A percentile compares a stretch with the other conserved stretches of the same genome.
Evolutionary conservation across 257 asterid species (phyloP).

Genomic region (Cruciata laevipes): DNA sequence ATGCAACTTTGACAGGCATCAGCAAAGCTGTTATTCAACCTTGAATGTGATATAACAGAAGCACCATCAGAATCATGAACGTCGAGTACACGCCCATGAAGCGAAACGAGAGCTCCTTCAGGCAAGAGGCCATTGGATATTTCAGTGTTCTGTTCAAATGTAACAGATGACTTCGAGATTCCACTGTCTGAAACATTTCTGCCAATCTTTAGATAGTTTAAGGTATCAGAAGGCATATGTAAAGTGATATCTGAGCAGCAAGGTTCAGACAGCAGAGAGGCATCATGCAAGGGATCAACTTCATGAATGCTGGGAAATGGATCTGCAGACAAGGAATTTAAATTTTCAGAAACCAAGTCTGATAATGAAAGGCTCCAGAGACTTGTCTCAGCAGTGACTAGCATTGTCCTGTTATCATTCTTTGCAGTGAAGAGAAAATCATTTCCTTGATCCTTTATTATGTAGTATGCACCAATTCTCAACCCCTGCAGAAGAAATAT

Average conservation of each 20-base stretch:
- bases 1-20: slow-evolving; percentile 39
- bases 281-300: slow-evolving; percentile 21
- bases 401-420: slow-evolving; percentile 29
- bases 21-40: slow-evolving; percentile 8
- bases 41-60: slow-evolving; percentile 29
- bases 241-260: slow-evolving; percentile 40
- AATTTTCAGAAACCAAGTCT: slow-evolving; percentile 29
- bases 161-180: slow-evolving; percentile 21
- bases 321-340: slow-evolving; percentile 25
- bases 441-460: slow-evolving; percentile 44
- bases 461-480: slow-evolving; percentile 58
- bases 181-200: slow-evolving; percentile 18
- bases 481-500: slow-evolving; percentile 43
- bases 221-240: slow-evolving; percentile 37
- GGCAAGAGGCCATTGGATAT: slow-evolving; percentile 39
- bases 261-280: slow-evolving; percentile 19
- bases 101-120: slow-evolving; percentile 55
- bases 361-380: slow-evolving; percentile 53
- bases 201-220: slow-evolving; percentile 37
- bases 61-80: slow-evolving; percentile 41
- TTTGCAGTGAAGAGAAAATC: slow-evolving; percentile 33
- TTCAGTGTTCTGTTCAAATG: slow-evolving; percentile 26
- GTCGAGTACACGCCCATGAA: slow-evolving; percentile 55
- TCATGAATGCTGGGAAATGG: slow-evolving; percentile 26
- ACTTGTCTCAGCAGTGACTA: slow-evolving; percentile 34